Evolutionary conservation across 2,329 filamentous ascomycete species (phyloP).

Genomic region (Metarhizium brunneum): DNA sequence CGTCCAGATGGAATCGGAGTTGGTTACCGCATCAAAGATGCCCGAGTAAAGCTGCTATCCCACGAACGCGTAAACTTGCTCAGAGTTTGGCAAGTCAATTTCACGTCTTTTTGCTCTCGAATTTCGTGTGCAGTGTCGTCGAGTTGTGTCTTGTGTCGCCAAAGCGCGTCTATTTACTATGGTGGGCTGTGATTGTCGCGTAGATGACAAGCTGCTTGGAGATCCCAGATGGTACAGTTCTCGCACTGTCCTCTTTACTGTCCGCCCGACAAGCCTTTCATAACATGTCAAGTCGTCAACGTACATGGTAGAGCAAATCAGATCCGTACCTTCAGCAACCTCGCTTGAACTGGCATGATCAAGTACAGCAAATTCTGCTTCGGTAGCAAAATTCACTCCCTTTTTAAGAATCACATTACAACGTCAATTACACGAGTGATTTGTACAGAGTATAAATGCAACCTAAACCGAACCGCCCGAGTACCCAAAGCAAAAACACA

Average conservation of each 20-base stretch:
- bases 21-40: background rate
- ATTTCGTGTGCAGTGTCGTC: background rate
- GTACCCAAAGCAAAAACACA: no score
- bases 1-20: background rate
- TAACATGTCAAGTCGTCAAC: no score
- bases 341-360: no score
- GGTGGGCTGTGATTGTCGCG: background rate
- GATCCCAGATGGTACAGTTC: background rate
- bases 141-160: background rate
- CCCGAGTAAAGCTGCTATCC: background rate
- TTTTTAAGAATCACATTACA: background rate
- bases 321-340: no score
- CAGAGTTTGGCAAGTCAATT: background rate
- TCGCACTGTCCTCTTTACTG: background rate
- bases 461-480: no score
- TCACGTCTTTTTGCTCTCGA: background rate
- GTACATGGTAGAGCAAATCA: no score
- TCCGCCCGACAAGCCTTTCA: no score
- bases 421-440: background rate
- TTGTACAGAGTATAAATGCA: background rate
- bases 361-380: no score
- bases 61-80: background rate
- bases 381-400: background rate
- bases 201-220: background rate
- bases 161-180: background rate